Base-by-base conservation (phyloP, 192 early-diverging fungal species). In the Haplosporangium gracile region DNA sequence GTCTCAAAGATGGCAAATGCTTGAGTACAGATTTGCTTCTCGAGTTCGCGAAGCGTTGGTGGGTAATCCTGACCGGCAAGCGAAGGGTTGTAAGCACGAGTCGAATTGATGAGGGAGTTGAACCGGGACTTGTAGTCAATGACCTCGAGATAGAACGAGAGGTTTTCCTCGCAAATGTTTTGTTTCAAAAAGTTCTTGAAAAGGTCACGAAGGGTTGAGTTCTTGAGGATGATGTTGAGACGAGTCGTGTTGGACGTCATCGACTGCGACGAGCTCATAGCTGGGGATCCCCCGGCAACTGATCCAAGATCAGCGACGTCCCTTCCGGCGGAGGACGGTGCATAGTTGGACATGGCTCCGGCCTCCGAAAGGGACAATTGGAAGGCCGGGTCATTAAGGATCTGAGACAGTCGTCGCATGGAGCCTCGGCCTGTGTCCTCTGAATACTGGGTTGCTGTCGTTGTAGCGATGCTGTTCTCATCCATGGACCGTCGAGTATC, bases 141-240 rank as follows among this genome's bases (percentile, higher is more conserved):
- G 0, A 89, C 90, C 24, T 96, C 94, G 3, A 92, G 82, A 88
- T 91, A 93, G 63, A 95, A 96, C n/a, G 93, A 88, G 26, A 94
- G 84, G 74, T 96, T 96, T 49, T 96, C 95, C 76, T 94, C 92
- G 75, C 94, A 95, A 70, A 93, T 93, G 71, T 94, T 94, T 29
- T 90, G 88, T 18, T 91, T 89, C 40, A 94, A 83, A 76, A 94
- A 95, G 29, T 88, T 91, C 74, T 92, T 93, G 83, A 95, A 95
- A 6, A 92, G 76, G 20, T 89, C 88, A 40, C 92, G 83, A 9
- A 95, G 81, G 2, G 82, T 83, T 2, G 88, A 68, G 72, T 92
- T 91, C 7, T 89, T 88, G 3, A 96, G 82, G 73, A 96, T 95
- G n/a, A 89, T 82, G 40, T 89, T 90, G 11, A 96, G 89, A 39